phyloP scores from a whole-genome alignment of 1,139 yeast species.

The Kurtzmaniella quercitrusa region DNA sequence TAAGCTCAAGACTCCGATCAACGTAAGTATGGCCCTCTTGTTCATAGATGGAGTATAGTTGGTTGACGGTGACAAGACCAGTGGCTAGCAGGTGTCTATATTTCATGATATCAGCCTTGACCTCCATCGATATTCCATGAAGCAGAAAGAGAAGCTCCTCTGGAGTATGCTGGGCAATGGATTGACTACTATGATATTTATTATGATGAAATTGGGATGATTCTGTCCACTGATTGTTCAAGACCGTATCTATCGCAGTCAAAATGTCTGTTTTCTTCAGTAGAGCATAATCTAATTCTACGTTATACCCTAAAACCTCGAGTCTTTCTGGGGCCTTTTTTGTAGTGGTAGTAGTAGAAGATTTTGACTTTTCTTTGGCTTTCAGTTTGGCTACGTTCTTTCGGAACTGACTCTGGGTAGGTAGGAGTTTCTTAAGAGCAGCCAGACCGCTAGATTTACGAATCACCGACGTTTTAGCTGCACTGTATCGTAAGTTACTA shows the following conservation, averaged over 20 bases:
- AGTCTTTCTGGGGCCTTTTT: conserved; percentile 9
- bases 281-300: conserved; percentile 38
- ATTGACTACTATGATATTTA: conserved; percentile 16
- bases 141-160: conserved; percentile 33
- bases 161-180: conserved; percentile 11
- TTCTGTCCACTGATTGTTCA: conserved; percentile 39
- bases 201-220: conserved; percentile 20
- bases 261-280: conserved; percentile 26
- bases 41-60: conserved; percentile 38
- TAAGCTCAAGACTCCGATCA: conserved; percentile 35
- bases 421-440: conserved; percentile 20
- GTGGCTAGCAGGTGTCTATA: conserved; percentile 32
- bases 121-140: conserved; percentile 28
- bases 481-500: conserved; percentile 31
- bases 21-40: conserved; percentile 42
- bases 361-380: conserved; percentile 7
- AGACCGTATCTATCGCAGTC: conserved; percentile 31
- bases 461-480: conserved; percentile 39
- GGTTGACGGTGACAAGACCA: conserved; percentile 35
- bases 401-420: conserved; percentile 22
- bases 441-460: conserved; percentile 16
- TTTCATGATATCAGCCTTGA: conserved; percentile 36
- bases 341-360: conserved; percentile 1
- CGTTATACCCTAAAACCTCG: conserved; percentile 29
- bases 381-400: conserved; percentile 14